Evolutionary conservation across 306 rosid species (phyloP), one percentile per base, ranked within the genome.

Genomic region (Trifolium pratense): DNA sequence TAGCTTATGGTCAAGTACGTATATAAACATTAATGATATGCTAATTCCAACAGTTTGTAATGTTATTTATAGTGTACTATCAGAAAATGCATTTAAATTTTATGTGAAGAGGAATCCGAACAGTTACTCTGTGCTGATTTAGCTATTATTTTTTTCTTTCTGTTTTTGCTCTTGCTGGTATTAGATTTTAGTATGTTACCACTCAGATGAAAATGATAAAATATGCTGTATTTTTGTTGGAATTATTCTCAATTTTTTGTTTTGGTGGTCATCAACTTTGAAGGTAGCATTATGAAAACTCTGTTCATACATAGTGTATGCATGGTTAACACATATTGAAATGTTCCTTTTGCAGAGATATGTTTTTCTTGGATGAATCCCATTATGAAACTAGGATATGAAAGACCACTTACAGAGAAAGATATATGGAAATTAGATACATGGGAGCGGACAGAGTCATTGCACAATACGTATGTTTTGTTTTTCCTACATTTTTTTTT

Each of bases 381-480:
- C 48, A 60, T 91, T 46, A 86, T 93, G 98, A 78, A 76, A 81
- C 84, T 91, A 40, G 98, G 92, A 55, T 89, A 89, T 83, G 63
- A 83, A 78, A 89, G 96, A 69, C 98, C 98, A 15, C 68, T 93
- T 59, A 91, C 91, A 6, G 97, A 93, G 81, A 93, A 82, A 80
- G 97, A 93, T 85, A 70, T 93, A 63, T 93, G 98, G 98, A 91
- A 89, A 85, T 81, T 93, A 71, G 98, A 93, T 81, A 65, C 75
- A 36, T 93, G 98, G 98, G 98, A 93, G 26, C 83, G 80, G 79
- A 89, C 96, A 51, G 98, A 93, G 83, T 84, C 96, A 65, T 78
- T 93, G 70, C 81, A 79, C 77, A 84, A 82, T 40, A 86, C 56
- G 98, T 91, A 56, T 74, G 71, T 61, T 76, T 75, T 55, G 62